Conservation (phyloP, 257 asterid species). For the Perilla frutescens region DNA sequence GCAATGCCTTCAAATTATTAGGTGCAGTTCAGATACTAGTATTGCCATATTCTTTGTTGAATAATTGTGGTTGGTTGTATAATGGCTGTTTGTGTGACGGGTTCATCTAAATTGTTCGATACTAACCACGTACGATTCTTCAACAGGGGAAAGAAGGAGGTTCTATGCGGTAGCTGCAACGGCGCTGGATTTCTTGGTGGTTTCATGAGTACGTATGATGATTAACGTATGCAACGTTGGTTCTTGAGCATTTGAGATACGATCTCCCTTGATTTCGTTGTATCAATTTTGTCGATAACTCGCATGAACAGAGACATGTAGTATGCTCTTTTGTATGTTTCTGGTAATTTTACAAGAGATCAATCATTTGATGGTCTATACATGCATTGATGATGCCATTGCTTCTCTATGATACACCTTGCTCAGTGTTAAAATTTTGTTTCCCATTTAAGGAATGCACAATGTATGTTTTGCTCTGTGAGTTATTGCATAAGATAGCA, state of each 20-base stretch:
- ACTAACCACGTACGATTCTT: constrained; percentile 6
- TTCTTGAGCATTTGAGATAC: neutral
- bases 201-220: constrained; percentile 75
- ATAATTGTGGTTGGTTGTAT: too few relatives aligned
- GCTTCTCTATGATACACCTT: too few relatives aligned
- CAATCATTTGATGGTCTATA: constrained; percentile 6
- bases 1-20: too few relatives aligned
- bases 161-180: constrained; percentile 86
- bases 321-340: neutral
- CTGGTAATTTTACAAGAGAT: constrained; percentile 11
- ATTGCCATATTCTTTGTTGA: too few relatives aligned
- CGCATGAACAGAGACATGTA: constrained; percentile 28
- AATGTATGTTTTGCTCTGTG: too few relatives aligned
- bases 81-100: too few relatives aligned
- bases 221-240: constrained; percentile 35
- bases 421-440: too few relatives aligned
- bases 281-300: constrained; percentile 31
- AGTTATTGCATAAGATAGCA: too few relatives aligned
- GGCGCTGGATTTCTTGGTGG: constrained; percentile 98
- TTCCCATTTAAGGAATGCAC: too few relatives aligned
- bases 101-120: too few relatives aligned
- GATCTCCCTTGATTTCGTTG: constrained; percentile 20
- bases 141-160: constrained; percentile 78
- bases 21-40: too few relatives aligned
- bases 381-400: neutral